Base-by-base conservation (phyloP, 2,329 filamentous ascomycete genomes). In the Fusarium sulawesiense region DNA sequence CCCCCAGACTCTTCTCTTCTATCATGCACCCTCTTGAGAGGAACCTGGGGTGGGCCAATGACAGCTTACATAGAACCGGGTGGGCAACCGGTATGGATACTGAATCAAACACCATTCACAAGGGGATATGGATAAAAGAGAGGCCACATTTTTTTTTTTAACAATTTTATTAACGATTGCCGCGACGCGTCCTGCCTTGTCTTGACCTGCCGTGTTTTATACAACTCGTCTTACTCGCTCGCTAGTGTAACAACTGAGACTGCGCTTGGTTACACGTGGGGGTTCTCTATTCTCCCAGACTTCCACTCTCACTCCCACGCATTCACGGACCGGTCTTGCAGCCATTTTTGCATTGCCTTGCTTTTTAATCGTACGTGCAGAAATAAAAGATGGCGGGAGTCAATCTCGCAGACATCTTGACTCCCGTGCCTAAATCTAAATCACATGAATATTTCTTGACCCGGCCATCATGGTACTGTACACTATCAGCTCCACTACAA, bases 81-180 rank as follows among this genome's bases (percentile, higher is more conserved):
- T 37, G 34, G 34, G n/a, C 18, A 37, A 37, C 34, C 34, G 34
- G 41, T 23, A 41, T 41, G 56, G 64, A 64, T 49, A 59, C 34
- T 37, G 27, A 56, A 40, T 56, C 21, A 14, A 59, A 49, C 63
- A 72, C 59, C 64, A 29, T 29, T 29, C 67, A 55, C 18, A 37
- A 37, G 34, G 34, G 34, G 34, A 37, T 27, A 53, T 50, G 21
- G 16, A 29, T 29, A 29, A 29, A 29, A 25, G 14, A 34, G 48
- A 37, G 48, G 20, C 30, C 23, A 20, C 49, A 27, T 13, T 41
- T 25, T 37, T 25, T 37, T 65, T 42, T 68, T 68, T 45, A 29
- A 25, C 41, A 41, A 41, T 46, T 37, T 37, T 59, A 53, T 63
- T 44, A 44, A 66, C 61, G 61, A 60, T 66, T 66, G 48, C 61